These are phyloP conservation scores for Verruconis gallopava DNA, from an alignment of 2,329 filamentous ascomycete genomes.

Conservation along the genomic window DNA sequence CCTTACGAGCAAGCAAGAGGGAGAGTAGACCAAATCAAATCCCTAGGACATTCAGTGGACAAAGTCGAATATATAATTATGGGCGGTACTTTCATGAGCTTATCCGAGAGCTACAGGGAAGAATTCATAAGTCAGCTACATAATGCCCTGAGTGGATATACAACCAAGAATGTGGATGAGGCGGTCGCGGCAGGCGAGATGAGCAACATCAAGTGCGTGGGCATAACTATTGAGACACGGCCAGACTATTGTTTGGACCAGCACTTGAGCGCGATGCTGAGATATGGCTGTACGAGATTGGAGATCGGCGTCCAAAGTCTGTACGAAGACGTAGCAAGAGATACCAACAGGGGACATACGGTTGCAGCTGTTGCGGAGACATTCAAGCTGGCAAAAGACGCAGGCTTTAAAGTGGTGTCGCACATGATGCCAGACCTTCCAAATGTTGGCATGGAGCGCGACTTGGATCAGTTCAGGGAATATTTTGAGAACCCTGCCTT, in stretches of 20 bases:
- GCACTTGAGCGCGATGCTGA: conserved; percentile 89
- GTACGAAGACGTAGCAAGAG: conserved; percentile 95
- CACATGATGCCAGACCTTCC: conserved; percentile 99
- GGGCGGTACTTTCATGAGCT: conserved; percentile 98
- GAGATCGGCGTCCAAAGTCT: conserved; percentile 94
- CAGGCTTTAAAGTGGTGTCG: conserved; percentile 96
- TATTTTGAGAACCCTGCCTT: conserved; percentile 97
- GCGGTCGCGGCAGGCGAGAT: conserved; percentile 88
- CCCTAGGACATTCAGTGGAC: conserved; percentile 89
- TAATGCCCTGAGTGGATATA: conserved; percentile 92
- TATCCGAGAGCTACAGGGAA: conserved; percentile 78
- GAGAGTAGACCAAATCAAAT: conserved; percentile 91
- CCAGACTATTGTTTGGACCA: conserved; percentile 94
- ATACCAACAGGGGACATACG: conserved; percentile 93
- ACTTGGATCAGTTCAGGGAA: conserved; percentile 91
- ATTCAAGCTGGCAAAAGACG: conserved; percentile 93
- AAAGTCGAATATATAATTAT: conserved; percentile 99
- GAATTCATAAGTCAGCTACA: conserved; percentile 92
- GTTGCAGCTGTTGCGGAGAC: conserved; percentile 92
- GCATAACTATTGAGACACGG: conserved; percentile 94
- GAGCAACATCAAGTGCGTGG: conserved; percentile 95
- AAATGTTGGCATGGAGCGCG: conserved; percentile 96
- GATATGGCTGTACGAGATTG: conserved; percentile 91
- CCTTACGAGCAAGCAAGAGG: conserved; percentile 95
- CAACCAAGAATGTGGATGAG: conserved; percentile 88